Percentiles rank a stretch among this genome's conserved stretches.
phyloP scores from a whole-genome alignment of 2,329 filamentous ascomycete genomes.

The Stagonosporopsis tanaceti region DNA sequence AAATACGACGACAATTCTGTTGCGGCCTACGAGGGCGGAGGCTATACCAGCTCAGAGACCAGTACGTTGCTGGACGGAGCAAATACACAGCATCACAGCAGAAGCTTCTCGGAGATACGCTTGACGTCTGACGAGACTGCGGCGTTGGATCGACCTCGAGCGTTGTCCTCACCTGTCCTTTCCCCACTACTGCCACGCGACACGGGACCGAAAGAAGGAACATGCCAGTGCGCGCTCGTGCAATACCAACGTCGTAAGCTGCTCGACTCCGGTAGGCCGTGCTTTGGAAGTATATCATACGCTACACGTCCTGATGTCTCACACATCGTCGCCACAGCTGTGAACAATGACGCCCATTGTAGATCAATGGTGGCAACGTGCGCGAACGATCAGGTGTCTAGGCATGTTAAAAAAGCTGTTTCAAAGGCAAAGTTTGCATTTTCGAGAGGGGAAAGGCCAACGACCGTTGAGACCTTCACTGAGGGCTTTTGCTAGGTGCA shows the following conservation, averaged over 20 bases:
- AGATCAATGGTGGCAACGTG: slow-evolving; percentile 37
- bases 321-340: slow-evolving; percentile 7
- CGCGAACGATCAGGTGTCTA: slow-evolving; percentile 23
- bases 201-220: not conserved
- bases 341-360: slow-evolving; percentile 2
- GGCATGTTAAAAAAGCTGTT: slow-evolving; percentile 21
- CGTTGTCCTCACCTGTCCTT: slow-evolving; percentile 5
- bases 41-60: slow-evolving; percentile 28
- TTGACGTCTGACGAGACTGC: slow-evolving; percentile 12
- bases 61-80: slow-evolving; percentile 32
- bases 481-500: slow-evolving; percentile 24
- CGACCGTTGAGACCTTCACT: slow-evolving; percentile 26
- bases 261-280: slow-evolving; percentile 4
- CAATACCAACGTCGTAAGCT: slow-evolving; percentile 26
- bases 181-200: not conserved
- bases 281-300: slow-evolving; percentile 14
- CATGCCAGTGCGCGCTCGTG: slow-evolving; percentile 29
- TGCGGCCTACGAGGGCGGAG: not conserved
- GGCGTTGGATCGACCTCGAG: slow-evolving; percentile 3
- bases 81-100: not conserved
- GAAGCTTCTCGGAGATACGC: slow-evolving; percentile 13
- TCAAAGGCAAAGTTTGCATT: slow-evolving; percentile 32
- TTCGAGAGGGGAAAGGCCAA: slow-evolving; percentile 25
- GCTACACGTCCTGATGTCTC: slow-evolving; percentile 28
- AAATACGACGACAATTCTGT: not conserved